Conservation (phyloP, 352 stramenopile species). For the Blastocystis sp. region DNA sequence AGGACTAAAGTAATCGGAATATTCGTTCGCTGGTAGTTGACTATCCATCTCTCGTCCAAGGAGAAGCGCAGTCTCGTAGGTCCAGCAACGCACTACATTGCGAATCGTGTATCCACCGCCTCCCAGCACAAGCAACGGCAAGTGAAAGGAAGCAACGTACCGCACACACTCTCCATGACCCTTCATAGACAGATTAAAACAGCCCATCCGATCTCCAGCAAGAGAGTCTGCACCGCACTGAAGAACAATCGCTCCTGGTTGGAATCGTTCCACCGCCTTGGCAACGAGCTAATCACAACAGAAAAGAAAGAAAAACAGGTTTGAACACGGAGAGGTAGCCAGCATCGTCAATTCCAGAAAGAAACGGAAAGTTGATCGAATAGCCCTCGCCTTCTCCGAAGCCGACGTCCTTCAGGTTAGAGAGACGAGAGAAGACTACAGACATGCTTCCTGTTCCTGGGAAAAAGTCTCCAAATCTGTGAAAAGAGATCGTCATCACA, state of each 20-base stretch:
- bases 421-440: neutral
- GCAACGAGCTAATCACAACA: conserved; percentile 73
- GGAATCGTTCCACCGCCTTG: conserved; percentile 91
- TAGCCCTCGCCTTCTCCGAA: conserved; percentile 84
- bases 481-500: conserved; percentile 97
- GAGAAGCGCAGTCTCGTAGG: neutral
- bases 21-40: neutral
- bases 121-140: conserved; percentile 88
- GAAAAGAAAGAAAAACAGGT: neutral
- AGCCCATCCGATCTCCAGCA: conserved; percentile 89
- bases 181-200: conserved; percentile 93
- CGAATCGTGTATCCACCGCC: conserved; percentile 93
- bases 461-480: conserved; percentile 97
- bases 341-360: neutral
- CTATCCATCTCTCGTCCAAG: conserved; percentile 60
- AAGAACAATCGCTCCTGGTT: conserved; percentile 87
- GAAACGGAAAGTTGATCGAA: conserved; percentile 88
- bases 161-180: conserved; percentile 86
- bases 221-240: conserved; percentile 95
- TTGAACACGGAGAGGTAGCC: conserved; percentile 32
- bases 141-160: conserved; percentile 89
- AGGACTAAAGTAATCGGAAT: neutral
- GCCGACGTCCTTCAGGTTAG: conserved; percentile 78
- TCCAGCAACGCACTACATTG: conserved; percentile 77
- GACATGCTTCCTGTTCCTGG: conserved; percentile 86